Percentiles rank a stretch among this genome's conserved stretches.
These are phyloP conservation scores for Martensiomyces pterosporus DNA, from an alignment of 192 early-diverging fungal species.

Conservation along the genomic window DNA sequence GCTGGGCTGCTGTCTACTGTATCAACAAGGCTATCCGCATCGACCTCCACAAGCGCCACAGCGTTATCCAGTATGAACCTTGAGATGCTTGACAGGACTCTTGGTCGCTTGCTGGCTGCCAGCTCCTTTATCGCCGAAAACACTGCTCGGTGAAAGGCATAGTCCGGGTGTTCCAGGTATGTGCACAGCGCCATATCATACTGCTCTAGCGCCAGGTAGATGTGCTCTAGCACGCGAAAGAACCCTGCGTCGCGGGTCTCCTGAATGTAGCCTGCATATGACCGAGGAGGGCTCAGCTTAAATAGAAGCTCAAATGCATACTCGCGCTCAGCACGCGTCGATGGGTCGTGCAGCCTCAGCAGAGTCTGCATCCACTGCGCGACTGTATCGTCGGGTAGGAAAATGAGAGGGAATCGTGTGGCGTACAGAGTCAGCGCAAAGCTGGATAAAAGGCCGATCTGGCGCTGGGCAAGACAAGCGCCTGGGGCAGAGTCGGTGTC, in stretches of 20 bases:
- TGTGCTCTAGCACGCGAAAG: conserved; percentile 42
- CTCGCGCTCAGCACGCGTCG: conserved; percentile 38
- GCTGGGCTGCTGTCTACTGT: conserved; percentile 13
- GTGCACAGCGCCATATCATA: conserved; percentile 35
- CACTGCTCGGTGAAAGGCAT: conserved; percentile 25
- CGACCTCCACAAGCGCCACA: conserved; percentile 26
- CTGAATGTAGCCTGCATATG: conserved; percentile 28
- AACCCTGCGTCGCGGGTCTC: conserved; percentile 30
- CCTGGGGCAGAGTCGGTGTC: not conserved
- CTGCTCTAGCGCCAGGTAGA: conserved; percentile 24
- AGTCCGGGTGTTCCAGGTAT: conserved; percentile 39
- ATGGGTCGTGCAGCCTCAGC: conserved; percentile 25
- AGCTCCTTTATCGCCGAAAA: conserved; percentile 34
- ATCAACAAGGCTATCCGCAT: conserved; percentile 30
- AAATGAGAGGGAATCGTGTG: conserved; percentile 43
- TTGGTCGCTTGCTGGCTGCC: conserved; percentile 2
- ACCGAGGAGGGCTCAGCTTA: conserved; percentile 38
- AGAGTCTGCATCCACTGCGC: conserved; percentile 24
- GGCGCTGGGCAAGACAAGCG: conserved; percentile 21
- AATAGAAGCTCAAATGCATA: conserved; percentile 42
- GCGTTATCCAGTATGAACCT: conserved; percentile 15
- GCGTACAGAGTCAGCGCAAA: conserved; percentile 41
- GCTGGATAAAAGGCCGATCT: conserved; percentile 35
- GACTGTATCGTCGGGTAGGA: conserved; percentile 24
- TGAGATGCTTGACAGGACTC: conserved; percentile 9